Conservation (phyloP, 148 eudicot genomes). For the Bassia scoparia region DNA sequence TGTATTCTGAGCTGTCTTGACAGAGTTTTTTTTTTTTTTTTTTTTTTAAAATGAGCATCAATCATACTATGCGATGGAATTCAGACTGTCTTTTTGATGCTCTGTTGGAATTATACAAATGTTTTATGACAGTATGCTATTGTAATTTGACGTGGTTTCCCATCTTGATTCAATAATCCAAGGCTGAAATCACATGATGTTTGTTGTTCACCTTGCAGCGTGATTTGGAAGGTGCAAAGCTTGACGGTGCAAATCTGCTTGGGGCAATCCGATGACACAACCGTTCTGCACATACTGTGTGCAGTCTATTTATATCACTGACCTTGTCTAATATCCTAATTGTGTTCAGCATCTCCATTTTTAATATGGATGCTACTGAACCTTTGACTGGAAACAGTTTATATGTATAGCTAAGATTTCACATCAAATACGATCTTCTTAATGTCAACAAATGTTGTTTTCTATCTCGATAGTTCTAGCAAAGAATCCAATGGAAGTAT, state of each 20-base stretch:
- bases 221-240: constrained; percentile 82
- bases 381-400: not conserved
- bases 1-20: no score
- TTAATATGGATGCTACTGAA: not conserved
- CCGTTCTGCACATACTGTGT: not conserved
- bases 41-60: no score
- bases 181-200: not conserved
- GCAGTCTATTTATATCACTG: not conserved
- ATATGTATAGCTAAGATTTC: no score
- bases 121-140: not conserved
- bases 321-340: no score
- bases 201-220: constrained; percentile 21
- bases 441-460: no score
- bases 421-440: no score
- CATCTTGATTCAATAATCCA: not conserved
- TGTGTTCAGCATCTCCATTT: not conserved
- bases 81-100: no score
- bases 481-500: no score
- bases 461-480: no score
- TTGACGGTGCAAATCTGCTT: constrained; percentile 80
- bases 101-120: not conserved
- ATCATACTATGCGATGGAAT: no score
- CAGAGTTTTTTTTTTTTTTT: no score
- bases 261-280: constrained; percentile 70
- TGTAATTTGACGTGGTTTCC: not conserved